phyloP scores from a whole-genome alignment of 441 rosid genomes.

The Erodium trifolium region DNA sequence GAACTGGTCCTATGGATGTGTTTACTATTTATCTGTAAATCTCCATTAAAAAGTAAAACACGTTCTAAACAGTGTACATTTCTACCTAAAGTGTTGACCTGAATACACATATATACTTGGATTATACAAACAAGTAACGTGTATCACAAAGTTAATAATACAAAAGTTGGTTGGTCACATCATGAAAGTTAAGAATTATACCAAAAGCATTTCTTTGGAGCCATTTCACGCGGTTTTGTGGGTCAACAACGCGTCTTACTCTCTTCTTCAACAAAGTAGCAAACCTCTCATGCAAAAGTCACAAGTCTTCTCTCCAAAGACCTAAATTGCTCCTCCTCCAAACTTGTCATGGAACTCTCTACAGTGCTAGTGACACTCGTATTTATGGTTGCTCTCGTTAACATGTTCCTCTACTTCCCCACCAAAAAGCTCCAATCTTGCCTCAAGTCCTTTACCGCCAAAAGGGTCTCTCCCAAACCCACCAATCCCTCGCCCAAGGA shows the following conservation, averaged over 20 bases:
- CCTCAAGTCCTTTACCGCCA: background rate
- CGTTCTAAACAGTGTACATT: too few relatives aligned
- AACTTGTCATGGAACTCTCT: background rate
- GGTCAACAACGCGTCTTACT: background rate
- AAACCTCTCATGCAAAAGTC: background rate
- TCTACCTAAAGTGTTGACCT: too few relatives aligned
- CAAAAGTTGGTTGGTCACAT: background rate
- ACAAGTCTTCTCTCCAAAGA: too few relatives aligned
- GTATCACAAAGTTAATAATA: too few relatives aligned
- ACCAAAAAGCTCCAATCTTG: background rate
- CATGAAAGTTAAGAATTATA: background rate
- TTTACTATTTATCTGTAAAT: too few relatives aligned
- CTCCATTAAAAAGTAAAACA: too few relatives aligned
- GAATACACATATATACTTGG: too few relatives aligned
- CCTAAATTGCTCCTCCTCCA: background rate
- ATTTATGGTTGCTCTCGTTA: background rate
- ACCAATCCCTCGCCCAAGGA: background rate
- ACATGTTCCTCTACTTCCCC: background rate
- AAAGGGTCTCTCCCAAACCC: too few relatives aligned
- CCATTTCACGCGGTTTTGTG: slow-evolving; percentile 1
- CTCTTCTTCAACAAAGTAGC: background rate
- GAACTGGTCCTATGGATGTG: too few relatives aligned
- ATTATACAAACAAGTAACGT: too few relatives aligned
- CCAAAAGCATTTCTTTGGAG: background rate
- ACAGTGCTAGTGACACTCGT: background rate